Base-by-base conservation (phyloP, 75 land plant species). In the Sequoiadendron giganteum region DNA sequence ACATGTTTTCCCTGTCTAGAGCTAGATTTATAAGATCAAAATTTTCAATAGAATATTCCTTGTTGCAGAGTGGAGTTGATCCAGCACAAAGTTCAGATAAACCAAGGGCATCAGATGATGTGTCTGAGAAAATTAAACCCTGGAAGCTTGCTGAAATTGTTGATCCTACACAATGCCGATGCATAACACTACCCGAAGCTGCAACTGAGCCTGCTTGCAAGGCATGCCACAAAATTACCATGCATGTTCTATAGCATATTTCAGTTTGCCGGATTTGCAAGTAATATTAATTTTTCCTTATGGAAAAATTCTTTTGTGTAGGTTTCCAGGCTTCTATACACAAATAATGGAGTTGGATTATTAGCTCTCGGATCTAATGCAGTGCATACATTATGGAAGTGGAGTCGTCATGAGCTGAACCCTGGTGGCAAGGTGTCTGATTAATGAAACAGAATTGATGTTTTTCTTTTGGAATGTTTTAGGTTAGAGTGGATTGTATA, bases 361-460 rank as follows among this genome's bases (percentile, higher is more conserved):
- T 85, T 97, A 86, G 97, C 98, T 13, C 91, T 97, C 9, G 95
- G 89, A 81, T 94, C 94, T 61, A 95, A 94, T 91, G 98, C 90
- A 80, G 88, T 91, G 52, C 98, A 95, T 65, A 94, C 92, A 90
- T 94, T 97, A 16, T 97, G 98, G 98, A 97, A 97, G 82, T 97
- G 98, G 98, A 48, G 73, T 25, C 94, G 95, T 14, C 92, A 48
- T 90, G 96, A 95, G 75, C 92, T 89, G 39, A 96, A 96, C 89
- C 93, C 95, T 28, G 88, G 77, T 81, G 96, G 94, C 86, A 96
- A 94, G 95, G 97, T 96, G 90, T 25, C 65, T n/a, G 40, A 70
- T 88, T 47, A 82, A 45, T 87, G 10, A 9, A 21, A 89, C 19
- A 25, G 0, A 83, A 65, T 15, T 84, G 30, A 38, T 19, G 45